A percentile compares a stretch with the other conserved stretches of the same genome.
These are phyloP conservation scores for Calonectria pauciramosa DNA, from an alignment of 2,329 filamentous ascomycete genomes.

Conservation along the genomic window DNA sequence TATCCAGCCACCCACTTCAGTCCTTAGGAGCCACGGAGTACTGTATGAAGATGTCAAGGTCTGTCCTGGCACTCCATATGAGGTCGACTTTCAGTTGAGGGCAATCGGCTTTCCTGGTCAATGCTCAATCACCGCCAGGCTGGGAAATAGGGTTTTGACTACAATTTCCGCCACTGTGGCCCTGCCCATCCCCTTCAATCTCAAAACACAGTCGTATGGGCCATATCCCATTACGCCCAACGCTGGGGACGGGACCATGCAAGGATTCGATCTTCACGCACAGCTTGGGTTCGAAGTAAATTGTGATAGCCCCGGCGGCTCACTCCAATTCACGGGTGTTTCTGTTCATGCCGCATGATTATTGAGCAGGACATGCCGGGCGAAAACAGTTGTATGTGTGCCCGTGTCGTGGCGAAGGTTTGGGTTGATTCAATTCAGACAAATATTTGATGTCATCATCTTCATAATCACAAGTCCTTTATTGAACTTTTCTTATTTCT, in stretches of 20 bases:
- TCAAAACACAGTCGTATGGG: too few relatives aligned
- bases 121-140: not conserved
- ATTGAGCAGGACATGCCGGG: not conserved
- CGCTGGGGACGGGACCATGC: not conserved
- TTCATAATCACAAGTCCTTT: too few relatives aligned
- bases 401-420: not conserved
- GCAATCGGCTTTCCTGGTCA: too few relatives aligned
- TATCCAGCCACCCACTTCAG: too few relatives aligned
- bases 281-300: not conserved
- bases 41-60: not conserved
- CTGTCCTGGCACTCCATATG: not conserved
- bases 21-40: too few relatives aligned
- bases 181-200: too few relatives aligned
- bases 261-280: not conserved
- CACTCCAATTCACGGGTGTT: too few relatives aligned
- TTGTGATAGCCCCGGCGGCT: too few relatives aligned
- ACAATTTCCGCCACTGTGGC: too few relatives aligned
- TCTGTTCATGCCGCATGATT: not conserved
- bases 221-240: not conserved
- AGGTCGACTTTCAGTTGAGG: not conserved
- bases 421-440: not conserved
- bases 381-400: not conserved
- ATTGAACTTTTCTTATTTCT: too few relatives aligned
- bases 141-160: not conserved
- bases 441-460: not conserved